A percentile compares a stretch with the other conserved stretches of the same genome.
phyloP scores from a whole-genome alignment of 768 basidiomycete species.

The Mycena belliarum region DNA sequence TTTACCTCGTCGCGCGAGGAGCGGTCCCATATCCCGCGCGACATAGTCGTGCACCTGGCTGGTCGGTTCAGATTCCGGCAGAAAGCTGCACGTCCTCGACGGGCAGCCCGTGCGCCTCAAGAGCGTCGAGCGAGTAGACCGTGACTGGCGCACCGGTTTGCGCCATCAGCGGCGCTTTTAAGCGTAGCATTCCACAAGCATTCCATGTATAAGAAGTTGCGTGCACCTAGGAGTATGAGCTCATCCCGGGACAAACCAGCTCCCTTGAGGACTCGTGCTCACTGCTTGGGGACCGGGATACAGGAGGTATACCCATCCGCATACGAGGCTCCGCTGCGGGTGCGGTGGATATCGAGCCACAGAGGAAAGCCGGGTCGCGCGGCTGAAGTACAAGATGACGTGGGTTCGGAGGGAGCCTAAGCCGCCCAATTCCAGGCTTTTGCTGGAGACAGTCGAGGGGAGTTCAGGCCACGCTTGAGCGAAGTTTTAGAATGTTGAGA shows the following conservation, averaged over 20 bases:
- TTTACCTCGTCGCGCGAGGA: conserved; percentile 19
- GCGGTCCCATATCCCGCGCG: conserved; percentile 32
- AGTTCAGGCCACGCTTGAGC: conserved; percentile 6
- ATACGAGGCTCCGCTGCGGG: conserved; percentile 4
- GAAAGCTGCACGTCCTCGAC: conserved; percentile 22
- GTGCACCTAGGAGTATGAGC: conserved; percentile 24
- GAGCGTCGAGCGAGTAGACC: conserved; percentile 41
- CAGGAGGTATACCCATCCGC: background rate
- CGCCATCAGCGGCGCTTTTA: conserved; percentile 14
- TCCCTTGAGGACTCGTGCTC: background rate
- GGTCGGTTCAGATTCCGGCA: conserved; percentile 47
- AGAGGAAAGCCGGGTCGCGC: too few relatives aligned
- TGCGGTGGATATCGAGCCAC: background rate
- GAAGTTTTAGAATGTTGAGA: background rate
- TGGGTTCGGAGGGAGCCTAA: conserved; percentile 13
- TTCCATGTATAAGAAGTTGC: conserved; percentile 44
- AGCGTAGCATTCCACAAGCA: conserved; percentile 44
- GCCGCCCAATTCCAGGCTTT: conserved; percentile 5
- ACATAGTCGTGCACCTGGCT: conserved; percentile 37
- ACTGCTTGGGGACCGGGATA: background rate
- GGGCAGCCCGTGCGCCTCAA: conserved; percentile 31
- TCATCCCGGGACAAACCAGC: background rate
- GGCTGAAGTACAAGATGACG: conserved; percentile 7
- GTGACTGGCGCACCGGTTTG: conserved; percentile 38
- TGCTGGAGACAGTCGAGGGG: conserved; percentile 3